Conservation (phyloP, 306 rosid genomes). For the Cucurbita maxima region DNA sequence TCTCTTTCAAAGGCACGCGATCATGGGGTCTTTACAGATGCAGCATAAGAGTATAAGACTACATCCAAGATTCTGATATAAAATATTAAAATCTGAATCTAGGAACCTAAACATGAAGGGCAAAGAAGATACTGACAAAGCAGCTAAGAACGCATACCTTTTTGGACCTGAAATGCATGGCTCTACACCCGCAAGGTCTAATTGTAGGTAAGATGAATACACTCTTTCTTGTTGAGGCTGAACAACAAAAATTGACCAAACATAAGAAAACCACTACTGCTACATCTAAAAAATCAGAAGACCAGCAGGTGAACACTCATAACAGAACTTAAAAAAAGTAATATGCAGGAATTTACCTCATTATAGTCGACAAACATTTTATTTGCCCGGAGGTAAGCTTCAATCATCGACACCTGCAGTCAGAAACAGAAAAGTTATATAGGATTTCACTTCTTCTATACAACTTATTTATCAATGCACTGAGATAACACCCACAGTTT, state of each 20-base stretch:
- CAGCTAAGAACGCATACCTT: conserved; percentile 34
- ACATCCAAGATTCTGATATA: neutral
- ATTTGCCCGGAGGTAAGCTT: conserved; percentile 88
- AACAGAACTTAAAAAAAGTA: neutral
- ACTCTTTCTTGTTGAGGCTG: conserved; percentile 88
- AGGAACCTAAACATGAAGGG: conserved; percentile 5
- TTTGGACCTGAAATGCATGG: conserved; percentile 95
- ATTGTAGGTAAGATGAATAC: conserved; percentile 79
- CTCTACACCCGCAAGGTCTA: conserved; percentile 64
- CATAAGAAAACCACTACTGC: neutral
- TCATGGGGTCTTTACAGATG: conserved; percentile 63
- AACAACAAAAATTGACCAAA: conserved; percentile 8
- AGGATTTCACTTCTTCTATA: neutral
- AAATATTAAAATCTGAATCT: neutral
- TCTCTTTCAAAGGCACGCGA: conserved; percentile 69
- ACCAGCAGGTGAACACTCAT: neutral
- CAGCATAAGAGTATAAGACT: neutral
- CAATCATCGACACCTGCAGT: conserved; percentile 72
- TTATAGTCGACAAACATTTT: conserved; percentile 81
- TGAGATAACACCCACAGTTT: conserved; percentile 44
- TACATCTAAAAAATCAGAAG: neutral
- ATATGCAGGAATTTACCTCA: conserved; percentile 34
- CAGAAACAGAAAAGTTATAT: conserved; percentile 15
- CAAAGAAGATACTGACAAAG: neutral
- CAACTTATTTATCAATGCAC: neutral